Evolutionary conservation across 495 filamentous ascomycete species (phyloP), one percentile per base, ranked within the genome.

Genomic region (Aspergillus bridgeri): DNA sequence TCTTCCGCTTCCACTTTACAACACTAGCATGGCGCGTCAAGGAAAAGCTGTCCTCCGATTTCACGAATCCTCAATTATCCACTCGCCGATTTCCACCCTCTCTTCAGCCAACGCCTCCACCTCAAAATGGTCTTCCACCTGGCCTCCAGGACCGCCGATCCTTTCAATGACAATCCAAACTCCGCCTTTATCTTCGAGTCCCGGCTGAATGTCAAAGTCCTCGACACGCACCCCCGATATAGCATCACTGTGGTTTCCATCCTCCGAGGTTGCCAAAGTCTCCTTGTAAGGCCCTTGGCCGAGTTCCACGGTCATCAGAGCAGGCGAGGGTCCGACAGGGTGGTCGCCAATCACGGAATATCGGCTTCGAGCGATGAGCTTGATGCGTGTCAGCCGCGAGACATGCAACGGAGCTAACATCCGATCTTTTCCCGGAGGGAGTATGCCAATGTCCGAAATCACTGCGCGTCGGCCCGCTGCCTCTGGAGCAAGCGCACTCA

Each of bases 81-180:
- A 83, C 51, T 77, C 70, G 5, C 87, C 88, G 55, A 89, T 75
- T 23, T 81, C 69, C 29, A 91, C 82, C 20, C 72, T 71, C 18
- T 81, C 80, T 61, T 92, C 89, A 58, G 87, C 88, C 59, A 89
- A 60, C 22, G 89, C 74, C 61, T 89, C 86, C 6, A 92, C 79
- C 56, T 84, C 78, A 29, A 90, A 80, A 44, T 74, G 76, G 42
- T 84, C 85, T 47, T 76, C 76, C 27, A 75, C 75, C 47, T 77
- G 74, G 47, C 71, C 72, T 18, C 71, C 78, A 38, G 75, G 75
- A 33, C 77, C 69, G 51, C 85, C 88, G 49, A 88, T 76, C 57
- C 89, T 79, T 69, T 96, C 91, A 57, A 96, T 73, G 15, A 96
- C 88, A 56, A 96, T 71, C 87, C 88, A 90, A 18, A 92, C 67